Percentiles rank a stretch among this genome's conserved stretches.
phyloP scores from a whole-genome alignment of 106 monocot genomes.

The Dendrobium catenatum region DNA sequence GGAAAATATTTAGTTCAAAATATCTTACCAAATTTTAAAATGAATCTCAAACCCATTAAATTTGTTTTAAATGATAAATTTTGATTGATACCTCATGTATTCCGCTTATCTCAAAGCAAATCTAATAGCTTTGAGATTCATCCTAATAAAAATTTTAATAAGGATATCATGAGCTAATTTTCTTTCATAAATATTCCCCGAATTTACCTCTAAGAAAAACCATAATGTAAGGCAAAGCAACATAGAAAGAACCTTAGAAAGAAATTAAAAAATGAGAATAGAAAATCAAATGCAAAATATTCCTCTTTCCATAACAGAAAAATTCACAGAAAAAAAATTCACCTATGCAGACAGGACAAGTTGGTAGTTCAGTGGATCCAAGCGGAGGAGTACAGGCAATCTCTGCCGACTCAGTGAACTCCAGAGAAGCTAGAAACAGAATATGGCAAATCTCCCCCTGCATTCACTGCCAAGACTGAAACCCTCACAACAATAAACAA shows the following conservation, averaged over 20 bases:
- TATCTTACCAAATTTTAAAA: too few species aligned
- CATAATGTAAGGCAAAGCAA: not conserved
- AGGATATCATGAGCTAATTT: too few species aligned
- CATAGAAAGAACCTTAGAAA: not conserved
- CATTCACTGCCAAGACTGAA: constrained; percentile 1
- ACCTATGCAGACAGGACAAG: constrained; percentile 92
- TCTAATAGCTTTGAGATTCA: too few species aligned
- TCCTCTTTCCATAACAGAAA: not conserved
- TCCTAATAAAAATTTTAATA: too few species aligned
- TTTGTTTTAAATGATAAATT: too few species aligned
- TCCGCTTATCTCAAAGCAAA: too few species aligned
- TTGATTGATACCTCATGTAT: too few species aligned
- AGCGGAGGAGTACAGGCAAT: constrained; percentile 45
- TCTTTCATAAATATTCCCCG: not conserved
- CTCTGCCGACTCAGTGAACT: constrained; percentile 56
- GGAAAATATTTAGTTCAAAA: too few species aligned
- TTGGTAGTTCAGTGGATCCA: constrained; percentile 75
- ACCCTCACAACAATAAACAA: not conserved
- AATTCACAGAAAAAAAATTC: not conserved
- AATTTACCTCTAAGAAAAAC: not conserved
- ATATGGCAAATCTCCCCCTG: constrained; percentile 90
- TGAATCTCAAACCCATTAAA: too few species aligned
- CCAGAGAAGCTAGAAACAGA: constrained; percentile 54
- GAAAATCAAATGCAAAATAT: not conserved
- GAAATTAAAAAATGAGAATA: not conserved